Conservation (phyloP, 371 early-diverging fungal genomes). For the Mucor racemosus region DNA sequence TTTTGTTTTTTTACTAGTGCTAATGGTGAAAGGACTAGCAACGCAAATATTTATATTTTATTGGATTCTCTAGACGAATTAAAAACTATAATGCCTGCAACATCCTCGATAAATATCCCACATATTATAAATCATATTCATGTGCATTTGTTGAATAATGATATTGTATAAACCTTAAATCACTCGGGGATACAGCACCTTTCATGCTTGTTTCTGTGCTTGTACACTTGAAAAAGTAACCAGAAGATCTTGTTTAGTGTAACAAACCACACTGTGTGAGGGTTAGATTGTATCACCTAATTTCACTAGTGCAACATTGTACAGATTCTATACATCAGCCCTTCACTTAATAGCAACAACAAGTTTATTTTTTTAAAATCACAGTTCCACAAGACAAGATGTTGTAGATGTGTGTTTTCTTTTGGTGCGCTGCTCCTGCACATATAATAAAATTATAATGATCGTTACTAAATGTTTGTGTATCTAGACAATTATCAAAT, state of each 20-base stretch:
- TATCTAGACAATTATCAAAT: not conserved
- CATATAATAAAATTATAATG: no score
- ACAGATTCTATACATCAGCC: not conserved
- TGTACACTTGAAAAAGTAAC: not conserved
- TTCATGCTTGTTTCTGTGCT: not conserved
- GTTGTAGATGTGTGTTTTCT: no score
- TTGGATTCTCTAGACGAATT: not conserved
- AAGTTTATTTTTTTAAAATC: not conserved
- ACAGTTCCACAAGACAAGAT: not conserved
- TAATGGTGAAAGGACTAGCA: not conserved
- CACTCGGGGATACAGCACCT: not conserved
- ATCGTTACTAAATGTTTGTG: not conserved
- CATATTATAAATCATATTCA: conserved; percentile 2
- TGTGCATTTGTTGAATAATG: not conserved
- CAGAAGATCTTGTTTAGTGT: conserved; percentile 2
- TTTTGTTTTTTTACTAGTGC: not conserved
- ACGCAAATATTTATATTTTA: not conserved
- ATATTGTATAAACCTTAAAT: not conserved
- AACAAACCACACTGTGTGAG: not conserved
- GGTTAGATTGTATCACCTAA: not conserved
- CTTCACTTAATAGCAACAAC: no score
- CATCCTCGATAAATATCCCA: not conserved
- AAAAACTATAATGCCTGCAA: not conserved
- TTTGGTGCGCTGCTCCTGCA: no score
- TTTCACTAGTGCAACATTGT: conserved; percentile 2